These are phyloP conservation scores for Fusarium phyllophilum DNA, from an alignment of 2,329 filamentous ascomycete species.

Conservation along the genomic window DNA sequence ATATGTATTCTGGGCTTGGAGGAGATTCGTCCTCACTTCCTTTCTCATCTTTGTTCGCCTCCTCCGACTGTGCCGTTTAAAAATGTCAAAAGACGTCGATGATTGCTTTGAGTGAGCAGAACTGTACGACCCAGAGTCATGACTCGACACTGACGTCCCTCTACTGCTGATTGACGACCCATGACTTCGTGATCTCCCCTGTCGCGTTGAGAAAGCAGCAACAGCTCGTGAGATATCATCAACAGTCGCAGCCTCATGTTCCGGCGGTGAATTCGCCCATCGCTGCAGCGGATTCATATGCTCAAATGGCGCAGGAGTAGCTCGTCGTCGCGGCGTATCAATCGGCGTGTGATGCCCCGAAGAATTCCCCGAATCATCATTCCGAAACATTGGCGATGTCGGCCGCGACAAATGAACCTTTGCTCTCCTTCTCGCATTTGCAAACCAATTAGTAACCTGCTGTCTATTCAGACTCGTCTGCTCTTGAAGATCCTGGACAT, in stretches of 20 bases:
- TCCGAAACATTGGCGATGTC: slow-evolving; percentile 31
- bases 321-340: slow-evolving; percentile 62
- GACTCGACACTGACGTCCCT: slow-evolving; percentile 26
- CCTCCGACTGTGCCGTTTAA: slow-evolving; percentile 25
- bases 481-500: slow-evolving; percentile 78
- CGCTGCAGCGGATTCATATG: slow-evolving; percentile 45
- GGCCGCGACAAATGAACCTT: slow-evolving; percentile 63
- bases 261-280: slow-evolving; percentile 49
- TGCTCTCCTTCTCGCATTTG: slow-evolving; percentile 81
- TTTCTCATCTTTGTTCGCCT: slow-evolving; percentile 24
- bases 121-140: slow-evolving; percentile 29
- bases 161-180: slow-evolving; percentile 51
- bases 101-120: slow-evolving; percentile 28
- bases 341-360: slow-evolving; percentile 52
- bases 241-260: slow-evolving; percentile 48
- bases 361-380: slow-evolving; percentile 28
- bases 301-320: slow-evolving; percentile 50
- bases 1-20: slow-evolving; percentile 39
- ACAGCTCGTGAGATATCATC: slow-evolving; percentile 48
- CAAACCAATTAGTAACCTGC: slow-evolving; percentile 89
- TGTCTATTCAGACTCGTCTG: slow-evolving; percentile 79
- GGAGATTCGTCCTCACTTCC: slow-evolving; percentile 23
- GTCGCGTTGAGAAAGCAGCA: slow-evolving; percentile 47
- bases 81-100: slow-evolving; percentile 24
- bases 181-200: slow-evolving; percentile 49